Conservation (phyloP, 139 green algal species). For the Zygnema cylindricum region DNA sequence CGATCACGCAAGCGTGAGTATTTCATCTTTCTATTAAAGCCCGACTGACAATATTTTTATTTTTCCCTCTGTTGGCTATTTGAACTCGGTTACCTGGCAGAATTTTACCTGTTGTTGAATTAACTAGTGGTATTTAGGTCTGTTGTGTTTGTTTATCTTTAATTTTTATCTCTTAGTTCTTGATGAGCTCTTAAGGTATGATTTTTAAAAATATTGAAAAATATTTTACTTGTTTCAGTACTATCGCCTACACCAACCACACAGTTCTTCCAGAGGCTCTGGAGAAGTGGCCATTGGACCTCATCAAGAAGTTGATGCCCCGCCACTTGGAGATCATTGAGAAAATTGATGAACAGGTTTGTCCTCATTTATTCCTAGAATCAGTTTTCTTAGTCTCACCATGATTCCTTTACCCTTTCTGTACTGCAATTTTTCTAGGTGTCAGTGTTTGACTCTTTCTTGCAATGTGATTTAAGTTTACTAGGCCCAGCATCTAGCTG, state of each 20-base stretch:
- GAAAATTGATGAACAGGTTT: constrained; percentile 55
- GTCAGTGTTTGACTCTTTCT: too few relatives aligned
- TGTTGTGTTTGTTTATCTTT: constrained; percentile 14
- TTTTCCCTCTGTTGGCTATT: too few relatives aligned
- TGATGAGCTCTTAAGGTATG: background rate
- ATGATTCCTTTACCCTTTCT: too few relatives aligned
- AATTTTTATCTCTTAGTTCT: background rate
- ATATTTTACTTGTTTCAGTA: background rate
- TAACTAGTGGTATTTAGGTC: background rate
- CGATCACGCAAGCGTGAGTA: constrained; percentile 83
- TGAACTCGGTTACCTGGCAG: too few relatives aligned
- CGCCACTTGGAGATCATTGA: constrained; percentile 96
- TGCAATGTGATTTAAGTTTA: too few relatives aligned
- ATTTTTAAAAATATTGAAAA: background rate
- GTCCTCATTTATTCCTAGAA: constrained; percentile 22
- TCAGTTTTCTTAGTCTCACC: too few relatives aligned
- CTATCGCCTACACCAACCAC: constrained; percentile 96
- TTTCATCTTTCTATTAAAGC: too few relatives aligned
- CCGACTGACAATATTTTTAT: too few relatives aligned
- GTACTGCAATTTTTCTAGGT: too few relatives aligned
- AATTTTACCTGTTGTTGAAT: background rate
- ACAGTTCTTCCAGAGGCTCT: constrained; percentile 96
- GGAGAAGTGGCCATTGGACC: constrained; percentile 95
- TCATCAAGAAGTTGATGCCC: constrained; percentile 94
- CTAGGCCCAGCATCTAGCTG: too few relatives aligned